These are phyloP conservation scores for Arthrobotrys sinensis DNA, from an alignment of 2,329 filamentous ascomycete species.

Conservation along the genomic window DNA sequence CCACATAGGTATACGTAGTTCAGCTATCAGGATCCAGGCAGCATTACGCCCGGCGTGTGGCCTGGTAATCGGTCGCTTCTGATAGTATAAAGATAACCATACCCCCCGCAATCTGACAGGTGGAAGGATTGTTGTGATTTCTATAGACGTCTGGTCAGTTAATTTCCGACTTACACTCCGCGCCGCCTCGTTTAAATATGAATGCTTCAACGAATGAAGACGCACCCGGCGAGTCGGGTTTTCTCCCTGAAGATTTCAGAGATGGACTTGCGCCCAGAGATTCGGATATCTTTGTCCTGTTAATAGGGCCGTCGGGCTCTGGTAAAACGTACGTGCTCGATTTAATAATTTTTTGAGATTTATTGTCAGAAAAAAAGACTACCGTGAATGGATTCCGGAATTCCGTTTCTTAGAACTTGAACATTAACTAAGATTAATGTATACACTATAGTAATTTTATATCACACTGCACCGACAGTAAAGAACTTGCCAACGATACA, in stretches of 20 bases:
- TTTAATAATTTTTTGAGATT: no score
- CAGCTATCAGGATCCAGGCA: no score
- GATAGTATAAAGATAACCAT: no score
- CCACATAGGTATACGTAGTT: not conserved
- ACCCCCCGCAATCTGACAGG: no score
- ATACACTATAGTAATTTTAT: not conserved
- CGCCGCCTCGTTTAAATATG: no score
- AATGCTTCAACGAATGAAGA: not conserved
- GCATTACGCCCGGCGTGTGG: no score
- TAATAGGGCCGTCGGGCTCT: not conserved
- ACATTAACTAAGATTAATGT: not conserved
- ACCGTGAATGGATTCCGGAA: no score
- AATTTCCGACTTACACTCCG: not conserved
- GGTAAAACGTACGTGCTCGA: constrained; percentile 15
- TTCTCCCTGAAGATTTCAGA: constrained; percentile 3
- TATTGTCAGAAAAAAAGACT: not conserved
- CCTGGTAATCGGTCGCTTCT: no score
- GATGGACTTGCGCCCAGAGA: constrained; percentile 9
- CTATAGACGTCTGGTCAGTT: no score
- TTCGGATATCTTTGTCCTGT: constrained; percentile 5
- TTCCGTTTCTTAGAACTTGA: no score
- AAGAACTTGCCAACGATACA: not conserved
- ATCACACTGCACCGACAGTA: constrained; percentile 8
- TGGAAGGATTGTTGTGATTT: no score
- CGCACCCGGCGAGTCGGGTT: not conserved